Conservation (phyloP, 2,329 filamentous ascomycete genomes). For the Colletotrichum caudatum region DNA sequence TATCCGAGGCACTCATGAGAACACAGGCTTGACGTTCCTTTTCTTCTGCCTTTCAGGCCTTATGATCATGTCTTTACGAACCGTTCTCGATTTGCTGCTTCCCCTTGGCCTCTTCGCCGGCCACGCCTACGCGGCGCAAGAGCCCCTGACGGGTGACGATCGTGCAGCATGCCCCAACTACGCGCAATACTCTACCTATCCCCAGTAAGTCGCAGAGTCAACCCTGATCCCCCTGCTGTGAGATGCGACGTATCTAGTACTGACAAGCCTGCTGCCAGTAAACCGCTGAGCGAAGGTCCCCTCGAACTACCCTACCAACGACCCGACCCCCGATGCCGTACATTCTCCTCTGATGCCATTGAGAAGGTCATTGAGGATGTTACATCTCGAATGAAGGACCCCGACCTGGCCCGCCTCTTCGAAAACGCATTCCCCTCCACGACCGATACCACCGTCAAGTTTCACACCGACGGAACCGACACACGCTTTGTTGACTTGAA, state of each 20-base stretch:
- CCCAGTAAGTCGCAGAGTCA: conserved; percentile 52
- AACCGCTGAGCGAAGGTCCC: conserved; percentile 83
- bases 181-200: conserved; percentile 52
- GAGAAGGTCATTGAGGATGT: conserved; percentile 90
- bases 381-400: conserved; percentile 82
- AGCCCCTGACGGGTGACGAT: conserved; percentile 39
- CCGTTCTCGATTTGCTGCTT: conserved; percentile 39
- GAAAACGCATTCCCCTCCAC: conserved; percentile 96
- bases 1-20: conserved; percentile 17
- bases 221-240: not conserved
- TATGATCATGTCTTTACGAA: conserved; percentile 32
- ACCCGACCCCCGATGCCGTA: conserved; percentile 84
- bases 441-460: conserved; percentile 88
- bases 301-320: conserved; percentile 87
- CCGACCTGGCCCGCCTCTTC: conserved; percentile 90
- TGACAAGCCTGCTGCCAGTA: conserved; percentile 59
- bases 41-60: conserved; percentile 20
- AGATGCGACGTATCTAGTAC: not conserved
- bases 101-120: conserved; percentile 42
- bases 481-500: conserved; percentile 47
- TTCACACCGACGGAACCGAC: conserved; percentile 76
- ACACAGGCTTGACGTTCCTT: conserved; percentile 6
- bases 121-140: conserved; percentile 40
- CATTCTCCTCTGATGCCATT: conserved; percentile 87
- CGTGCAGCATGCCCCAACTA: conserved; percentile 57